phyloP scores from a whole-genome alignment of 1,284 basidiomycete species.

The Cryptococcus sp. region DNA sequence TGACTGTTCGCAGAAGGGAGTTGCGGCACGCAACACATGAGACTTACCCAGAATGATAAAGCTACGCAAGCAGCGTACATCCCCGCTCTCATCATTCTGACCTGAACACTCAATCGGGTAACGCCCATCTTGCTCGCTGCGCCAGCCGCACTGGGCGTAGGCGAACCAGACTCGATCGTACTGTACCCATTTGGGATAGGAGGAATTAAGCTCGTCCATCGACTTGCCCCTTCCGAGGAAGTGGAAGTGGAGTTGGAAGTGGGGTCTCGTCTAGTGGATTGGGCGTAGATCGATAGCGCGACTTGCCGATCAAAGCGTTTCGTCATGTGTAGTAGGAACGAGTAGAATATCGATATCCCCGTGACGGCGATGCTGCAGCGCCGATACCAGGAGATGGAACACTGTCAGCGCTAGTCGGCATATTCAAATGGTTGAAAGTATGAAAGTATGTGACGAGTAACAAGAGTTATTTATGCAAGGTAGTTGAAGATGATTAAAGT shows the following conservation, averaged over 20 bases:
- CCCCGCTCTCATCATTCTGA: constrained; percentile 35
- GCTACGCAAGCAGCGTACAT: constrained; percentile 46
- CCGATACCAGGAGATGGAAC: not conserved
- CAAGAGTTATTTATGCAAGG: too few species aligned
- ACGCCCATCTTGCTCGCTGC: constrained; percentile 14
- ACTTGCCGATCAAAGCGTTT: constrained; percentile 38
- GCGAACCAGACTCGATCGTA: constrained; percentile 16
- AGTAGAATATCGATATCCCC: constrained; percentile 44
- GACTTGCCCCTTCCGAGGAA: constrained; percentile 3
- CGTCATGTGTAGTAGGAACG: constrained; percentile 39
- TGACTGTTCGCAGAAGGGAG: too few species aligned
- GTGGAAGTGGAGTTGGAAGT: not conserved
- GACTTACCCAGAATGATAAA: constrained; percentile 51
- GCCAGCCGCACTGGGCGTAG: not conserved
- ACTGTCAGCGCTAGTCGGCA: not conserved
- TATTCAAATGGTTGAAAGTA: too few species aligned
- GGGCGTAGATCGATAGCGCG: constrained; percentile 30
- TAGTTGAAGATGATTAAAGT: too few species aligned
- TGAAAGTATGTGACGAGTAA: too few species aligned
- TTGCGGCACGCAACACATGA: too few species aligned
- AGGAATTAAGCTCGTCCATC: constrained; percentile 25
- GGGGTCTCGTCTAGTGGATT: constrained; percentile 11
- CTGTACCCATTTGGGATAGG: constrained; percentile 29
- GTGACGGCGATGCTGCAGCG: constrained; percentile 35
- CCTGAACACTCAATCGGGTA: constrained; percentile 27